phyloP scores from a whole-genome alignment of 2,329 filamentous ascomycete species.

The Talaromyces sp. region DNA sequence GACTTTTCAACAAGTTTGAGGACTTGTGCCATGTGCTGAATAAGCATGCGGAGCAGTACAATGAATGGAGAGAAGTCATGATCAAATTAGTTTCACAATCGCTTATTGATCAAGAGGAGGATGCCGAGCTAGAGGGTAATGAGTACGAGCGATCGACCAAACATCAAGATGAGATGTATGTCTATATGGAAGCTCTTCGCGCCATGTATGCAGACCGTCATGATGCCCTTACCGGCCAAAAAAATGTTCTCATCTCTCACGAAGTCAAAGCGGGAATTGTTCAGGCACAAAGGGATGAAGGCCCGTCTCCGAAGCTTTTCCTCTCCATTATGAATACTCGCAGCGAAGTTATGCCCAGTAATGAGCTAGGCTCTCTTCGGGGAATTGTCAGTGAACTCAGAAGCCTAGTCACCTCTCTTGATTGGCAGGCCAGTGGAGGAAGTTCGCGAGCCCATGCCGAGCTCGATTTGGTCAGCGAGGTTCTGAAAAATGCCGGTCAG shows the following conservation, averaged over 20 bases:
- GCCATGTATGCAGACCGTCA: slow-evolving; percentile 77
- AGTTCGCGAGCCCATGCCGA: slow-evolving; percentile 64
- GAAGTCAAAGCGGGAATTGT: slow-evolving; percentile 67
- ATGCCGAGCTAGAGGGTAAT: slow-evolving; percentile 77
- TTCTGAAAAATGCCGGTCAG: slow-evolving; percentile 63
- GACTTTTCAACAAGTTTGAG: slow-evolving; percentile 67
- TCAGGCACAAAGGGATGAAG: slow-evolving; percentile 64
- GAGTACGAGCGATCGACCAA: slow-evolving; percentile 88
- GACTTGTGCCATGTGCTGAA: slow-evolving; percentile 69
- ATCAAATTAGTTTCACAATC: slow-evolving; percentile 71
- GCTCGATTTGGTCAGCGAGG: slow-evolving; percentile 62
- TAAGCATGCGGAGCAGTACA: slow-evolving; percentile 69
- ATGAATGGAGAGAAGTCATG: slow-evolving; percentile 74
- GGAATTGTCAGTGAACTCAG: slow-evolving; percentile 71
- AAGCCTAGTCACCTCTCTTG: slow-evolving; percentile 61
- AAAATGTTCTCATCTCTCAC: slow-evolving; percentile 73
- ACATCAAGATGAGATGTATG: slow-evolving; percentile 84
- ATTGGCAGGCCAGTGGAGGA: slow-evolving; percentile 59
- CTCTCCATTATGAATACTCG: slow-evolving; percentile 52
- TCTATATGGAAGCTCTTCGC: slow-evolving; percentile 78
- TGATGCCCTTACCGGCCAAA: slow-evolving; percentile 73
- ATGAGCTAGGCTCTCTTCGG: slow-evolving; percentile 66
- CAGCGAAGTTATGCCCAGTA: slow-evolving; percentile 47
- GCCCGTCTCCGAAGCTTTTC: slow-evolving; percentile 71
- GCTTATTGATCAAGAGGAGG: slow-evolving; percentile 79